Evolutionary conservation across 495 filamentous ascomycete genomes (phyloP).

Genomic region (Bathelium albidoporum): DNA sequence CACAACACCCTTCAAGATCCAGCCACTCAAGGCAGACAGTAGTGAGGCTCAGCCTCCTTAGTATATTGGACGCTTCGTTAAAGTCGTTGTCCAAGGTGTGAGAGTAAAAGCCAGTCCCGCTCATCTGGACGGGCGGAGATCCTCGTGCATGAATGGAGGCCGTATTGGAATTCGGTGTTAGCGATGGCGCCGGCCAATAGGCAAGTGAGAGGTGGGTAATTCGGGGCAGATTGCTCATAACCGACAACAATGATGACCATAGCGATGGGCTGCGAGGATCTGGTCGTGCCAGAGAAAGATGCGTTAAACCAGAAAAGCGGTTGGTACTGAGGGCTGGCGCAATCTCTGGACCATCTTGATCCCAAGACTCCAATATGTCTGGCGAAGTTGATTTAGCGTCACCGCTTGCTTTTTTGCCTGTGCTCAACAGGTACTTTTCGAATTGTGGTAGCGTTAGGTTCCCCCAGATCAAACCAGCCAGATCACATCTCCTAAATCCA

Average conservation of each 20-base stretch:
- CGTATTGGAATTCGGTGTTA: slow-evolving; percentile 50
- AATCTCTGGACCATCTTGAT: slow-evolving; percentile 17
- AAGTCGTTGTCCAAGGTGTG: slow-evolving; percentile 52
- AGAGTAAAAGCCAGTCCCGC: slow-evolving; percentile 56
- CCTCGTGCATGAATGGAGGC: slow-evolving; percentile 41
- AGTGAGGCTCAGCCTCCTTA: slow-evolving; percentile 55
- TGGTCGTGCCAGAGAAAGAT: slow-evolving; percentile 44
- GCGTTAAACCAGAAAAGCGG: slow-evolving; percentile 41
- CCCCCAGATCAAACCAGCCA: slow-evolving; percentile 49
- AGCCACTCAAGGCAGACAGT: slow-evolving; percentile 68
- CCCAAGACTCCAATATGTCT: slow-evolving; percentile 21
- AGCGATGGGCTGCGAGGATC: slow-evolving; percentile 32
- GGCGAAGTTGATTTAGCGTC: neutral
- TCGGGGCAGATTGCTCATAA: slow-evolving; percentile 50
- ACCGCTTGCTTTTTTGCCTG: neutral
- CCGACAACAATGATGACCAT: slow-evolving; percentile 56
- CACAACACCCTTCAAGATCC: slow-evolving; percentile 66
- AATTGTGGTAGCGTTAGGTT: slow-evolving; percentile 52
- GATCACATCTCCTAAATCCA: slow-evolving; percentile 51
- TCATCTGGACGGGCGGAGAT: slow-evolving; percentile 42
- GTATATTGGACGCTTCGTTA: slow-evolving; percentile 55
- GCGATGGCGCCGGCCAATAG: slow-evolving; percentile 66
- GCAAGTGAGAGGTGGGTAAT: slow-evolving; percentile 72
- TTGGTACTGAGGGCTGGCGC: slow-evolving; percentile 6
- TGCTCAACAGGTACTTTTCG: slow-evolving; percentile 38